A percentile compares a stretch with the other conserved stretches of the same genome.
These are phyloP conservation scores for Candida morakotiae DNA, from an alignment of 805 yeast species.

Conservation along the genomic window DNA sequence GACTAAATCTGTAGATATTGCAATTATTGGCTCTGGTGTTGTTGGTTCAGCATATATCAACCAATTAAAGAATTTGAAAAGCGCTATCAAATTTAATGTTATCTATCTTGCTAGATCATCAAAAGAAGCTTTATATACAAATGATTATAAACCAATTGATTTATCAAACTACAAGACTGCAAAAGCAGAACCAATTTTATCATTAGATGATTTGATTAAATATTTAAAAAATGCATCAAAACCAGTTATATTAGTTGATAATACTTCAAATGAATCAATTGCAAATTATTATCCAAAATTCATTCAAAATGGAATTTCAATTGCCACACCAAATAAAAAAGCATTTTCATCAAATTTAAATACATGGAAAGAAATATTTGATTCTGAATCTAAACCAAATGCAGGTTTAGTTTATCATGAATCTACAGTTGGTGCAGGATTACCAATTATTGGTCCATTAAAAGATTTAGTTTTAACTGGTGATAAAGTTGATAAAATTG, in stretches of 20 bases:
- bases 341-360: conserved; percentile 79
- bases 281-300: conserved; percentile 77
- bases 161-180: conserved; percentile 54
- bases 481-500: conserved; percentile 85
- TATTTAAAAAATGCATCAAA: conserved; percentile 61
- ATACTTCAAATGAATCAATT: conserved; percentile 80
- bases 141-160: conserved; percentile 70
- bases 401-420: conserved; percentile 90
- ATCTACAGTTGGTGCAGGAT: conserved; percentile 98
- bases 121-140: conserved; percentile 60
- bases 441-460: conserved; percentile 87
- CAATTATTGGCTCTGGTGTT: conserved; percentile 76
- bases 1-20: conserved; percentile 39
- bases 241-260: conserved; percentile 87
- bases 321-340: conserved; percentile 98
- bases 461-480: conserved; percentile 90
- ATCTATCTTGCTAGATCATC: conserved; percentile 74
- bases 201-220: conserved; percentile 54
- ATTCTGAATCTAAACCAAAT: conserved; percentile 45
- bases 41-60: conserved; percentile 89
- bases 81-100: conserved; percentile 68
- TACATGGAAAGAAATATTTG: conserved; percentile 75
- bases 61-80: conserved; percentile 64
- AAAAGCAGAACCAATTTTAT: conserved; percentile 44
- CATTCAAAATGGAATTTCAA: conserved; percentile 73